These are phyloP conservation scores for Crotalaria pallida DNA, from an alignment of 306 rosid genomes.

Conservation along the genomic window DNA sequence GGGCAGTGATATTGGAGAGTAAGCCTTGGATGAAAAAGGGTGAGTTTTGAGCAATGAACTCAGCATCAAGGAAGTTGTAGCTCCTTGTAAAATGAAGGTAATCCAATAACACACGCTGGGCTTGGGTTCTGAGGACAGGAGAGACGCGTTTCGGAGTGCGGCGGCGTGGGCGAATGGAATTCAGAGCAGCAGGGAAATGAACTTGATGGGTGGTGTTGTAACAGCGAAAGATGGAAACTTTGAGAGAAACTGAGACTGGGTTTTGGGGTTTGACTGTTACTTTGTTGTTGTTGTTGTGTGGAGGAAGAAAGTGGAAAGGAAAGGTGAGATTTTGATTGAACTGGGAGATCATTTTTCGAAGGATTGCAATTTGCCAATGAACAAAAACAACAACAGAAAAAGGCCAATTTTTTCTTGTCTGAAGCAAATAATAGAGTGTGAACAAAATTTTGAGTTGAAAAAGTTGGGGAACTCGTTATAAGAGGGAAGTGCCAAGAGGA, in stretches of 20 bases:
- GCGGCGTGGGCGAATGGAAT: background rate
- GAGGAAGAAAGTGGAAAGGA: slow-evolving; percentile 16
- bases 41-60: slow-evolving; percentile 61
- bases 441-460: too few species aligned
- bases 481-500: too few species aligned
- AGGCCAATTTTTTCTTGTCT: too few species aligned
- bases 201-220: slow-evolving; percentile 11
- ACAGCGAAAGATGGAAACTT: slow-evolving; percentile 17
- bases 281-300: slow-evolving; percentile 13
- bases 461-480: too few species aligned
- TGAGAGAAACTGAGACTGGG: slow-evolving; percentile 21
- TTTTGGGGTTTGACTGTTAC: slow-evolving; percentile 20
- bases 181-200: background rate
- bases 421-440: too few species aligned
- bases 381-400: too few species aligned
- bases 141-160: slow-evolving; percentile 28
- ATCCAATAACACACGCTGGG: slow-evolving; percentile 46
- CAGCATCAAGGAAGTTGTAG: slow-evolving; percentile 57
- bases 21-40: slow-evolving; percentile 49
- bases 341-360: slow-evolving; percentile 34
- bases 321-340: slow-evolving; percentile 13
- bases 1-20: slow-evolving; percentile 14
- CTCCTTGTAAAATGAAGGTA: slow-evolving; percentile 60
- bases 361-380: too few species aligned
- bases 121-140: slow-evolving; percentile 34